Base-by-base conservation (phyloP, 352 stramenopile species). In the Globisporangium rhizosaccharum region DNA sequence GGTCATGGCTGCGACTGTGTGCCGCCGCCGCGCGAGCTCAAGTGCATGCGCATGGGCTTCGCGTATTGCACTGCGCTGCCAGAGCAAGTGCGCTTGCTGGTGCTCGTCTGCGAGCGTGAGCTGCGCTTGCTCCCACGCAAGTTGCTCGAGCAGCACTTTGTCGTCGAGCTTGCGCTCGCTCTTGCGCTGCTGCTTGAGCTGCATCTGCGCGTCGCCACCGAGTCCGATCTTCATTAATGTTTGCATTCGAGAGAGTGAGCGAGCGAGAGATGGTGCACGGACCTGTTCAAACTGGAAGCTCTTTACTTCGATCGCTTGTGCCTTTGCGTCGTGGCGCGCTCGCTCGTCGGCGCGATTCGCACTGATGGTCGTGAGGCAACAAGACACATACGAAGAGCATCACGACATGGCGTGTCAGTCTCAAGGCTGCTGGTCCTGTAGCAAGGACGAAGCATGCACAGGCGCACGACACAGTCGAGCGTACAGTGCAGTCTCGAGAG, bases 121-220 rank as follows among this genome's bases (percentile, higher is more conserved):
- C 51, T 79, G 70, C 36, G 65, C 54, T 5, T 61, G 63, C 23
- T 82, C 72, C 70, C 72, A 79, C 45, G 67, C 70, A 14, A 82
- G 54, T 44, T 76, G 62, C 52, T 82, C 65, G 0, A 54, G 53
- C 17, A 77, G 15, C 30, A 59, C 51, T 20, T 66, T 53, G 8
- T 56, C 59, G 20, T 79, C 70, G 3, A 79, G 46, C 52, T 66
- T 69, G 9, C 59, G 61, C 30, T 79, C 68, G 2, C 42, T 58
- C 23, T 61, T 55, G 2, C 42, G 26, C n/a, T 63, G 56, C 18
- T 66, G 53, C 36, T 68, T 72, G 17, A 39, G 20, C 12, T 57
- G 48, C 23, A 71, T 78, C 67, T 79, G 60, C 7, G n/a, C 51
- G 36, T 37, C 18, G 6, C 7, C 14, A 53, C 10, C 26, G 4